phyloP scores from a whole-genome alignment of 2,329 filamentous ascomycete genomes.

The Fusarium euwallaceae region DNA sequence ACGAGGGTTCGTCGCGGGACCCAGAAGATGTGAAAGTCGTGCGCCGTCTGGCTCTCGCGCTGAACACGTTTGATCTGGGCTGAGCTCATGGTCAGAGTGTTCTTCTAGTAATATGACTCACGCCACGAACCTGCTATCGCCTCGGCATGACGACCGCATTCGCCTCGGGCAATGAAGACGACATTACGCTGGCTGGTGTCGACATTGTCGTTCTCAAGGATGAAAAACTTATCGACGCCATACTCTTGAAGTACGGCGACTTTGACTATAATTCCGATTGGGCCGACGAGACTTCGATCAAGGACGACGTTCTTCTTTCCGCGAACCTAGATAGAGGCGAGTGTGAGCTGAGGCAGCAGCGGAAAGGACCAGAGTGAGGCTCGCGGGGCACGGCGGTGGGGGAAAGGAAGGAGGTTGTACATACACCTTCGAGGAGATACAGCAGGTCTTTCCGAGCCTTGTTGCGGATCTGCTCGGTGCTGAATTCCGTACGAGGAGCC shows the following conservation, averaged over 20 bases:
- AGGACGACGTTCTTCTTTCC: constrained; percentile 99
- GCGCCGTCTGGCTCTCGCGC: constrained; percentile 87
- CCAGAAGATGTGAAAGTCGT: constrained; percentile 98
- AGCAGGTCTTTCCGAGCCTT: constrained; percentile 91
- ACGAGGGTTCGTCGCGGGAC: constrained; percentile 92
- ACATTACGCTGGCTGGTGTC: constrained; percentile 96
- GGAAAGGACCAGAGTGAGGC: constrained; percentile 17
- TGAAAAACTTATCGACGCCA: constrained; percentile 97
- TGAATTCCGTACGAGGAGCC: constrained; percentile 79
- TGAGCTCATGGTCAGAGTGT: constrained; percentile 59
- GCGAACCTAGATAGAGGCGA: constrained; percentile 76
- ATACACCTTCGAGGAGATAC: constrained; percentile 92
- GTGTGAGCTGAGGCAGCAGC: constrained; percentile 22
- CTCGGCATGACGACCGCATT: constrained; percentile 86
- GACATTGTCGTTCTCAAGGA: constrained; percentile 94
- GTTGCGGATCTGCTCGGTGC: constrained; percentile 80
- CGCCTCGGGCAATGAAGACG: constrained; percentile 91
- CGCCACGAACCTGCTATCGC: constrained; percentile 83
- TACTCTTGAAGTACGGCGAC: constrained; percentile 97
- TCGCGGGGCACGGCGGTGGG: constrained; percentile 31
- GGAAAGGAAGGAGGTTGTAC: constrained; percentile 59
- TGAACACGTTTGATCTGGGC: constrained; percentile 93
- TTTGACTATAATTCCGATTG: constrained; percentile 91
- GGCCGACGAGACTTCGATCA: constrained; percentile 89
- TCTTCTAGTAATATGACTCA: neutral